Evolutionary conservation across 139 green algal species (phyloP).

Genomic region (Microglena sp.): DNA sequence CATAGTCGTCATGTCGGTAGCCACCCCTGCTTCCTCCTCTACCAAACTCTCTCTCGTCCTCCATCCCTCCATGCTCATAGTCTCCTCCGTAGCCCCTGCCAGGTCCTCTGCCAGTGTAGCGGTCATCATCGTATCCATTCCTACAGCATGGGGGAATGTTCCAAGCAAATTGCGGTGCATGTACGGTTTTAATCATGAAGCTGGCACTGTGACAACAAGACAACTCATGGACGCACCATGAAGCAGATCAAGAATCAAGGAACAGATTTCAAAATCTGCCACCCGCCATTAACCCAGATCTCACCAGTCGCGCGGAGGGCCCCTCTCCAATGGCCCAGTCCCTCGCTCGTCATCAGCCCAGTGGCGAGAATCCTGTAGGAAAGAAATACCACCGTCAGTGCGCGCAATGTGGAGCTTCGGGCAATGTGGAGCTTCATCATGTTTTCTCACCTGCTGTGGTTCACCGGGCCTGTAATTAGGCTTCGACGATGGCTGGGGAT

Average conservation of each 20-base stretch:
- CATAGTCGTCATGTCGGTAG: too few relatives aligned
- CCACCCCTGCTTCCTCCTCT: too few relatives aligned
- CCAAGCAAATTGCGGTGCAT: not conserved
- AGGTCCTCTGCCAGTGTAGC: too few relatives aligned
- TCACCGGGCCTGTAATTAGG: not conserved
- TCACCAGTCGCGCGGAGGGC: not conserved
- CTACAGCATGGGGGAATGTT: too few relatives aligned
- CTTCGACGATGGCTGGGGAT: not conserved
- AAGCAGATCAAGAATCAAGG: not conserved
- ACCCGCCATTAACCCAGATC: not conserved
- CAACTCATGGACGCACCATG: not conserved
- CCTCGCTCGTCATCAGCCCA: not conserved
- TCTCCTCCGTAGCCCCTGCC: too few relatives aligned
- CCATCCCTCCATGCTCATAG: too few relatives aligned
- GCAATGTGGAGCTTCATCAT: not conserved
- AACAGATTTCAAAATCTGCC: not conserved
- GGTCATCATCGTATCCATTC: too few relatives aligned
- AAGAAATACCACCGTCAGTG: not conserved
- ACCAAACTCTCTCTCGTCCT: too few relatives aligned
- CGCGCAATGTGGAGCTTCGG: not conserved
- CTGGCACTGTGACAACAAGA: not conserved
- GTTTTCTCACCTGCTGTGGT: not conserved
- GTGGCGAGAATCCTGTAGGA: not conserved
- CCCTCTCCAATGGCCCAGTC: too few relatives aligned
- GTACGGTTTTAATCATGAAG: not conserved